Conservation (phyloP, 257 asterid genomes). For the Solanum etuberosum region DNA sequence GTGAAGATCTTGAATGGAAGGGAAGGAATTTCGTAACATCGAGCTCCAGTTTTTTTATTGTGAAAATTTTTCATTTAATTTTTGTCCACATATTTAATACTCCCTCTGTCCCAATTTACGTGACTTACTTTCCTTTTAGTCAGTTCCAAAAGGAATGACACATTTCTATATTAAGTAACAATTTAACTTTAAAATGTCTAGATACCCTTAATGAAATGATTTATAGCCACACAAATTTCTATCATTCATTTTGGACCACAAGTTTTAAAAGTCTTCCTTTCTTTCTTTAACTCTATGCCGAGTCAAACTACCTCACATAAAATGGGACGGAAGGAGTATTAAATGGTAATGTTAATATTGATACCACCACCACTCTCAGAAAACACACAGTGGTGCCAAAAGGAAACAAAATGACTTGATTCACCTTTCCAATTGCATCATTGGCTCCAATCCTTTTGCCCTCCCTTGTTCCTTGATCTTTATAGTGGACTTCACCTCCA, state of each 20-base stretch:
- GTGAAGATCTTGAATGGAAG: neutral
- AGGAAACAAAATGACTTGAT: neutral
- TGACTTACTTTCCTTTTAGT: too few relatives aligned
- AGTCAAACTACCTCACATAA: neutral
- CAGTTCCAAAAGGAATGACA: too few relatives aligned
- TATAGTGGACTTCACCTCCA: constrained; percentile 6
- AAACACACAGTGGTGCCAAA: neutral
- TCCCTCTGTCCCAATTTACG: too few relatives aligned
- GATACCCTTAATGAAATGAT: neutral
- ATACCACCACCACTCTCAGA: neutral
- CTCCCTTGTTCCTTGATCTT: neutral
- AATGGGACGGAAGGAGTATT: neutral
- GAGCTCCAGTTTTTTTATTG: neutral
- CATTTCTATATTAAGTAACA: neutral
- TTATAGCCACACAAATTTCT: neutral
- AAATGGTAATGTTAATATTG: neutral
- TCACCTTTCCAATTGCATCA: neutral
- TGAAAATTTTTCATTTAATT: neutral
- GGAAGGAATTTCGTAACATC: neutral
- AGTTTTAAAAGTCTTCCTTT: neutral
- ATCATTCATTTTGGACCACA: neutral
- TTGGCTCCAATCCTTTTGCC: neutral
- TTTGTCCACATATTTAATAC: neutral
- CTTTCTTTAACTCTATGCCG: neutral
- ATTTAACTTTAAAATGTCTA: neutral